Base-by-base conservation (phyloP, 2,329 filamentous ascomycete genomes). In the Phyllachora maydis region DNA sequence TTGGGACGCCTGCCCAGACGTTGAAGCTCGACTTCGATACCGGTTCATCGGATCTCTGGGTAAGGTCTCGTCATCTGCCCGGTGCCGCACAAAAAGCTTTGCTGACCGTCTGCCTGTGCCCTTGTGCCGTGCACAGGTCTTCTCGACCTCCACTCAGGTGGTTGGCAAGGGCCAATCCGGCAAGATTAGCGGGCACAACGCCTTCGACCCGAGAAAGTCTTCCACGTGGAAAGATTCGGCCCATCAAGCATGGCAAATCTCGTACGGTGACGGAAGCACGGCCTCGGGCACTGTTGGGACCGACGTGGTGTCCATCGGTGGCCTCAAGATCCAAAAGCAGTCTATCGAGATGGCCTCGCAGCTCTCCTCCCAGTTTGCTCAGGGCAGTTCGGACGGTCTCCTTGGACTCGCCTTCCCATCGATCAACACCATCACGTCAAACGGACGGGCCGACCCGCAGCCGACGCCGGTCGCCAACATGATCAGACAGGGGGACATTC, bases 21-120 rank as follows among this genome's bases (percentile, higher is more conserved):
- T 33, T 70, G 20, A 57, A 55, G 31, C 42, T 77, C 9, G 61
- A 76, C 36, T 76, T 78, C 30, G 73, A 79, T 40, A 76, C 71
- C 18, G 71, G 71, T 11, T 74, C 67, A 8, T 58, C 69, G 11
- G 73, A 78, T 48, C 52, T 74, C 12, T 78, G 69, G 72, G 62
- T 67, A 47, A 34, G 52, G 31, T 23, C n/a, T 14, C 15, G 12
- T 16, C 17, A 8, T 6, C 9, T 2, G 11, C 9, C 5, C 10
- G 6, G 13, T 14, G 8, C 3, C 11, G n/a, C n/a, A n/a, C n/a
- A n/a, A n/a, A n/a, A n/a, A n/a, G n/a, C n/a, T n/a, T n/a, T n/a
- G n/a, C n/a, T n/a, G n/a, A n/a, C n/a, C n/a, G n/a, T n/a, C n/a
- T n/a, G n/a, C n/a, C n/a, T n/a, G n/a, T n/a, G n/a, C n/a, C n/a